Conservation (phyloP, 202 grass and related monocot species). For the Zizania palustris region DNA sequence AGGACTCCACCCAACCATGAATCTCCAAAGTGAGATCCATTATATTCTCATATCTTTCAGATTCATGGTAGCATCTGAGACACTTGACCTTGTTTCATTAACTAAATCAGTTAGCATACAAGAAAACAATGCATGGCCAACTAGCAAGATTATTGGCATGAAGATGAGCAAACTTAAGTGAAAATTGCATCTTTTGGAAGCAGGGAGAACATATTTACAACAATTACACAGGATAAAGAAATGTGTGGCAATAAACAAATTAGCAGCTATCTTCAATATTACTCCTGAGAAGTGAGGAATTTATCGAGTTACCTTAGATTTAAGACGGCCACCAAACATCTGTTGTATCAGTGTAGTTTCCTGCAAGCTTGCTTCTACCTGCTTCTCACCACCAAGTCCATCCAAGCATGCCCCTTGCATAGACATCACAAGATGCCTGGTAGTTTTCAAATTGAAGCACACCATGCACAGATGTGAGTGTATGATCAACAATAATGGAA, state of each 20-base stretch:
- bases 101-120: conserved; percentile 47
- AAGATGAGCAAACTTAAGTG: conserved; percentile 17
- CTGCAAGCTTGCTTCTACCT: conserved; percentile 78
- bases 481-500: conserved; percentile 27
- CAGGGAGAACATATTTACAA: conserved; percentile 6
- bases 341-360: conserved; percentile 97
- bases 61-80: conserved; percentile 95
- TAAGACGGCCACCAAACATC: conserved; percentile 96
- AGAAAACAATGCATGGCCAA: conserved; percentile 21
- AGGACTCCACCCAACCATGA: conserved; percentile 97
- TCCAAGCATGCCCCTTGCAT: conserved; percentile 95
- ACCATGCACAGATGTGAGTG: conserved; percentile 29
- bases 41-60: conserved; percentile 97
- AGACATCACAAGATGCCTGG: conserved; percentile 96
- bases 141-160: background rate
- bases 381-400: conserved; percentile 86
- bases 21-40: conserved; percentile 99
- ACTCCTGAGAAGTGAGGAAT: conserved; percentile 4
- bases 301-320: conserved; percentile 77
- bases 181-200: conserved; percentile 34
- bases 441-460: conserved; percentile 44
- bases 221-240: conserved; percentile 22
- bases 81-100: conserved; percentile 85
- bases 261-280: conserved; percentile 17
- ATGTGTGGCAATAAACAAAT: conserved; percentile 14